Evolutionary conservation across 2,329 filamentous ascomycete genomes (phyloP), one percentile per base, ranked within the genome.

Genomic region (Aspergillus brasiliensis): DNA sequence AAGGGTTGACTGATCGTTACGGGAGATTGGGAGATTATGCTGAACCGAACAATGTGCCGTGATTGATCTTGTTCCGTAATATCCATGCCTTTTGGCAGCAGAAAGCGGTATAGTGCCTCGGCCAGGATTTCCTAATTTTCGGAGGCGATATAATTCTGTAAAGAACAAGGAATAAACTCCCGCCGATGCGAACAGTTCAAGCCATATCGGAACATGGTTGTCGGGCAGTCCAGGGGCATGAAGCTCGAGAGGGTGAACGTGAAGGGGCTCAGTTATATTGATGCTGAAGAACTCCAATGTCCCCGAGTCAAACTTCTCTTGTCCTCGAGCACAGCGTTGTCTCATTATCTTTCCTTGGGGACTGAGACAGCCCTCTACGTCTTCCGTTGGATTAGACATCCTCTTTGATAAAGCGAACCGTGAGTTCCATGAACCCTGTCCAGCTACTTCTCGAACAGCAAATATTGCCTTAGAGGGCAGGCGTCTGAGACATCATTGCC

Each of bases 151-250:
- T 56, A 49, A 31, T 51, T 37, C 34, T 56, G 49, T 52, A 42
- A 53, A 46, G 57, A 55, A 59, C 19, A 59, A 62, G 58, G 48
- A 40, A 56, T 53, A 28, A 52, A 31, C 42, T 37, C n/a, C 48
- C 38, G 51, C 51, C 59, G 46, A 28, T 55, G 48, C 40, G 53
- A 31, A 56, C 27, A 56, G 28, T 42, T 13, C 46, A 46, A 56
- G 56, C 40, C 54, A 57, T 62, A 54, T 61, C 60, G 53, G 53
- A 59, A 56, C 28, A 51, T 48, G 51, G 55, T 49, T 51, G 56
- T 17, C 31, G 11, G 10, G 11, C 10, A 56, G 6, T 51, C 52
- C 56, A 56, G 58, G 58, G 53, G 51, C 56, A 38, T 31, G 57
- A 51, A 19, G 23, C 19, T 42, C 56, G 47, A 51, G 28, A 11